Conservation (phyloP, 306 rosid species). For the Cucumis cinereus region DNA sequence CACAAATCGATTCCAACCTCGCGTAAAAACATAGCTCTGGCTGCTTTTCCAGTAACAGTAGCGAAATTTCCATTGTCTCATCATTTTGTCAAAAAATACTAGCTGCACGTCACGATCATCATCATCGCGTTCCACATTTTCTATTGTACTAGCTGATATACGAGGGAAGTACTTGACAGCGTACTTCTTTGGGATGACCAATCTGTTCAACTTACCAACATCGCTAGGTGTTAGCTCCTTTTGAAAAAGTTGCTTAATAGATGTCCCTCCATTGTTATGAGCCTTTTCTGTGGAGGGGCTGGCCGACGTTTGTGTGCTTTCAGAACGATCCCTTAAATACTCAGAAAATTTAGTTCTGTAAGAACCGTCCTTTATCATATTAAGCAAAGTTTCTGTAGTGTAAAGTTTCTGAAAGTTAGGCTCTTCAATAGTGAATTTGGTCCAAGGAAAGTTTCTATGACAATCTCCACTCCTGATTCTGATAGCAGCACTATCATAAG, state of each 20-base stretch:
- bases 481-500: constrained; percentile 67
- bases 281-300: constrained; percentile 7
- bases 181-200: constrained; percentile 67
- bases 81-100: constrained; percentile 23
- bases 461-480: constrained; percentile 59
- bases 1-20: constrained; percentile 47
- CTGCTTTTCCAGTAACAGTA: constrained; percentile 48
- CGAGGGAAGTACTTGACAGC: constrained; percentile 64
- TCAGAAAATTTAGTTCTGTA: constrained; percentile 43
- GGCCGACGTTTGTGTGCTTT: neutral
- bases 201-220: constrained; percentile 77
- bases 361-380: constrained; percentile 71
- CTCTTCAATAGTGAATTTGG: constrained; percentile 46
- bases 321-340: constrained; percentile 19
- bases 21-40: constrained; percentile 39
- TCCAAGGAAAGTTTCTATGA: constrained; percentile 65
- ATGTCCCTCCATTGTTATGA: constrained; percentile 15
- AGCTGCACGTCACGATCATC: constrained; percentile 23
- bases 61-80: constrained; percentile 35
- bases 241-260: constrained; percentile 49
- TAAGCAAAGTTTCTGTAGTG: constrained; percentile 28
- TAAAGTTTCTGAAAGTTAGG: constrained; percentile 47
- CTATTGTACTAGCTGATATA: neutral
- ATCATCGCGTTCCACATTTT: neutral
- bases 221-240: constrained; percentile 87